Percentiles rank a stretch among this genome's conserved stretches.
Conservation (phyloP, 192 early-diverging fungal genomes). For the Umbelopsis isabellina region DNA sequence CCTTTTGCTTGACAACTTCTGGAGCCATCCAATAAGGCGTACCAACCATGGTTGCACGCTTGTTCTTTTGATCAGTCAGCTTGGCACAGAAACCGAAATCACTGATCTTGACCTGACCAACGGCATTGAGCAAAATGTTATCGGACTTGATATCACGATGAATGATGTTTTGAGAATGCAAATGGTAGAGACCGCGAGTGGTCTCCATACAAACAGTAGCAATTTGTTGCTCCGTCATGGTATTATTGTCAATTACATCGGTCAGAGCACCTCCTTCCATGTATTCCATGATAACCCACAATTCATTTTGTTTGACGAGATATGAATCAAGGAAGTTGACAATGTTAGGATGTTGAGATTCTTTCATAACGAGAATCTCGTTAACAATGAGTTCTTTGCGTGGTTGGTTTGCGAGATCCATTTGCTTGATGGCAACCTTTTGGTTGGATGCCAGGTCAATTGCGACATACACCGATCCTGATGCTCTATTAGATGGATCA, state of each 20-base stretch:
- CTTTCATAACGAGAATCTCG: constrained; percentile 94
- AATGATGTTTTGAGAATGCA: constrained; percentile 85
- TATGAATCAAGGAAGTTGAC: constrained; percentile 97
- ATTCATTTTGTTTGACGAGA: constrained; percentile 79
- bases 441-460: constrained; percentile 68
- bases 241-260: constrained; percentile 97
- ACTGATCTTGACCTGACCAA: constrained; percentile 85
- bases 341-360: constrained; percentile 94
- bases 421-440: constrained; percentile 93
- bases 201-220: constrained; percentile 93
- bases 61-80: constrained; percentile 80
- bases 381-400: constrained; percentile 91
- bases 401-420: constrained; percentile 85
- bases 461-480: constrained; percentile 97
- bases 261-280: constrained; percentile 99
- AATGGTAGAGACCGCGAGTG: constrained; percentile 76
- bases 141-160: constrained; percentile 92
- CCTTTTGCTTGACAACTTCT: constrained; percentile 83
- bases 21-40: constrained; percentile 93
- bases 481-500: constrained; percentile 61
- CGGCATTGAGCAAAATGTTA: constrained; percentile 82
- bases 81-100: constrained; percentile 97
- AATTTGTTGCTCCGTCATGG: constrained; percentile 92
- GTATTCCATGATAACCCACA: constrained; percentile 99
- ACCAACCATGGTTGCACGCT: constrained; percentile 87